A percentile compares a stretch with the other conserved stretches of the same genome.
Conservation (phyloP, 345 rosid species). For the Psidium friedrichsthalianum region DNA sequence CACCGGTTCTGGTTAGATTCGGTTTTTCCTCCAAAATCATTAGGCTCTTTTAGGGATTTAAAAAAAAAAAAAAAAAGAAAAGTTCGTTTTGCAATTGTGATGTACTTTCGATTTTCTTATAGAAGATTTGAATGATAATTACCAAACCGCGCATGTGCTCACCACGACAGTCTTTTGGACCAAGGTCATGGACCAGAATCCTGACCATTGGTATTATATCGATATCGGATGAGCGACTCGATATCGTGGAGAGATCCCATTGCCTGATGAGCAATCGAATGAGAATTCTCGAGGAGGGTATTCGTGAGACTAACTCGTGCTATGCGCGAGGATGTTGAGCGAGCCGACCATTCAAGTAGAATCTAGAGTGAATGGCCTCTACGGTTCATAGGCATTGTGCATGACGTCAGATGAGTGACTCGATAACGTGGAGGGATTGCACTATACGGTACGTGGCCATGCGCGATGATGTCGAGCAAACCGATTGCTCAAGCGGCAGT, state of each 20-base stretch:
- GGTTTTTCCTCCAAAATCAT: neutral
- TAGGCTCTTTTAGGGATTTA: neutral
- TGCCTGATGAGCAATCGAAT: neutral
- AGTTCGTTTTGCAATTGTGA: neutral
- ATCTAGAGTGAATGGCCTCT: neutral
- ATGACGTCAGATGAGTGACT: accelerated
- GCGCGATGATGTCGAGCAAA: neutral
- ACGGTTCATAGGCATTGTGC: accelerated
- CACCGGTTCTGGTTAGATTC: neutral
- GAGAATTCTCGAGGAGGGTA: neutral
- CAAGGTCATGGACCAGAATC: neutral
- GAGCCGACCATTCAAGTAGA: neutral
- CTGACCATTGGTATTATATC: too few relatives aligned
- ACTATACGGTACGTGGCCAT: neutral
- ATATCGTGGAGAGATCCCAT: neutral
- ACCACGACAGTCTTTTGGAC: neutral
- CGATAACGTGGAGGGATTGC: neutral
- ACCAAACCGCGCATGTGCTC: neutral
- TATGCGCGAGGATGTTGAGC: neutral
- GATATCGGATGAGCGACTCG: neutral
- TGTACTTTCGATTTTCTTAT: neutral
- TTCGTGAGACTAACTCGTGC: neutral
- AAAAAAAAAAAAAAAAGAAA: neutral
- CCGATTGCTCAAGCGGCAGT: neutral
- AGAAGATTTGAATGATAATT: neutral